These are phyloP conservation scores for Trichoderma reesei DNA, from an alignment of 495 filamentous ascomycete species.

Conservation along the genomic window DNA sequence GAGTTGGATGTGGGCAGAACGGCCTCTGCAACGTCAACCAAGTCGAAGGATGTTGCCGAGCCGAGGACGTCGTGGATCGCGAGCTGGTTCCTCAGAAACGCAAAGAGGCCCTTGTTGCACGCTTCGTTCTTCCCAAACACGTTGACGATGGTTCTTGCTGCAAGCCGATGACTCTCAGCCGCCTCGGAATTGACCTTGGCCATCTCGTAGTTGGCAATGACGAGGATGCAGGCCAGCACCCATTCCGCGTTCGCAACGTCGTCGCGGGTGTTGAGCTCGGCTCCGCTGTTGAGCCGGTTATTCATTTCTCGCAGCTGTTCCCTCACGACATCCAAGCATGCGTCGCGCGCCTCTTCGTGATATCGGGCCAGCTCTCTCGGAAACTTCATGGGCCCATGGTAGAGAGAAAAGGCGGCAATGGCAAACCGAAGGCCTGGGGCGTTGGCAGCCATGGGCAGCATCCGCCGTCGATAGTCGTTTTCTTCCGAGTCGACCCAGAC, in stretches of 20 bases:
- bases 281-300: not conserved
- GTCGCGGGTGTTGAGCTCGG: not conserved
- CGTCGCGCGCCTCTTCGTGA: conserved; percentile 1
- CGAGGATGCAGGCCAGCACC: conserved; percentile 5
- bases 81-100: conserved; percentile 5
- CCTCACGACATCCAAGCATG: not conserved
- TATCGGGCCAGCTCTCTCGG: not conserved
- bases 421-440: not conserved
- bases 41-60: not conserved
- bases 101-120: conserved; percentile 2
- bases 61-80: not conserved
- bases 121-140: not conserved
- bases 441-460: conserved; percentile 6
- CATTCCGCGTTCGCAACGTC: conserved; percentile 4
- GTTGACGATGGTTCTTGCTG: not conserved
- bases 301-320: conserved; percentile 1
- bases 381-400: not conserved
- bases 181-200: not conserved
- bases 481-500: not conserved
- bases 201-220: conserved; percentile 3
- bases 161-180: not conserved
- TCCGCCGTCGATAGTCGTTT: conserved; percentile 2
- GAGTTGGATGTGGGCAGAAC: not conserved
- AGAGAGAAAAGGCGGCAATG: not conserved
- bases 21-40: not conserved